Conservation (phyloP, 495 filamentous ascomycete genomes). For the Podospora anserina region DNA sequence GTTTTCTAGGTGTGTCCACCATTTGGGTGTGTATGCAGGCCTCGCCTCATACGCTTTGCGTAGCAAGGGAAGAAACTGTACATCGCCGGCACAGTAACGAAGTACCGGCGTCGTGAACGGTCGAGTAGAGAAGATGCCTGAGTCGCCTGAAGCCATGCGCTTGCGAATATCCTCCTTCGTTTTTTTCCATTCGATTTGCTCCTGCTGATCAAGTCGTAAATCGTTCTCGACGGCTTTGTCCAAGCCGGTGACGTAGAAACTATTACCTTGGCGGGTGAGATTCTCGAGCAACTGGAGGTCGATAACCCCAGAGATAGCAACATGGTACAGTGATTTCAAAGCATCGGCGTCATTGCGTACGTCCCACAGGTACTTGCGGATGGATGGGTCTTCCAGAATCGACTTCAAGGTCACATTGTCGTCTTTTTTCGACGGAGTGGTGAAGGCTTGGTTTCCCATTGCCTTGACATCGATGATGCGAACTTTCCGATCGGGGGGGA, state of each 20-base stretch:
- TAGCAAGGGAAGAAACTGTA: not conserved
- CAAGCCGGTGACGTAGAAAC: not conserved
- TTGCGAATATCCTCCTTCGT: not conserved
- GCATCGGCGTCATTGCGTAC: slow-evolving; percentile 55
- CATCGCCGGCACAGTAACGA: not conserved
- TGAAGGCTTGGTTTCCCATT: not conserved
- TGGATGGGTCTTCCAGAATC: slow-evolving; percentile 44
- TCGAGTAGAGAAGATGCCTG: not conserved
- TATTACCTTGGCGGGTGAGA: slow-evolving; percentile 32
- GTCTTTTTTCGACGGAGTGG: not conserved
- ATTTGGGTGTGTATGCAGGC: not conserved
- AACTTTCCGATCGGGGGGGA: not conserved
- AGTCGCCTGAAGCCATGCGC: not conserved
- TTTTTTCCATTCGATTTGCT: not conserved
- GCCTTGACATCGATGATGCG: not conserved
- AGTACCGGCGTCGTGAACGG: not conserved
- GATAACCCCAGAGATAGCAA: slow-evolving; percentile 37
- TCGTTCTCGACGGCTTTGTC: not conserved
- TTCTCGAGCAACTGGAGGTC: slow-evolving; percentile 57
- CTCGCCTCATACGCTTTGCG: not conserved
- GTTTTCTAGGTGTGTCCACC: not conserved
- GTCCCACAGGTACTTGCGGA: slow-evolving; percentile 52
- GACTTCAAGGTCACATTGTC: not conserved
- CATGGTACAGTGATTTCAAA: slow-evolving; percentile 44
- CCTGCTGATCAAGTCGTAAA: not conserved